A percentile compares a stretch with the other conserved stretches of the same genome.
phyloP scores from a whole-genome alignment of 805 yeast genomes.

The Schizosaccharomyces cryophilus region DNA sequence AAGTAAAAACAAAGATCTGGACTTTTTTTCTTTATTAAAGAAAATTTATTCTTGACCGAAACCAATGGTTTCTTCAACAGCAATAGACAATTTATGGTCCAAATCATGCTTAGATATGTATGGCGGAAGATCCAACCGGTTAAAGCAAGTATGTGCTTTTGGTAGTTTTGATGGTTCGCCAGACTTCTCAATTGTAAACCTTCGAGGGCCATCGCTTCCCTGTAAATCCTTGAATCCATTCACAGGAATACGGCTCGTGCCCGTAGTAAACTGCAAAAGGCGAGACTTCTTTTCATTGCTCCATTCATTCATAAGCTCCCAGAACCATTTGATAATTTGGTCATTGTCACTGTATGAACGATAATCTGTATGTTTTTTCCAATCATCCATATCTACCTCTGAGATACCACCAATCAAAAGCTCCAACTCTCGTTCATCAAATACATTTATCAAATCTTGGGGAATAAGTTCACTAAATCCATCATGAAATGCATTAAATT shows the following conservation, averaged over 20 bases:
- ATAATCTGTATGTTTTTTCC: constrained; percentile 97
- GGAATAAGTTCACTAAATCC: constrained; percentile 96
- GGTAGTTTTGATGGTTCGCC: constrained; percentile 84
- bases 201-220: constrained; percentile 97
- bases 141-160: constrained; percentile 94
- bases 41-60: constrained; percentile 69
- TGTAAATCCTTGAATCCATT: constrained; percentile 96
- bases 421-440: constrained; percentile 93
- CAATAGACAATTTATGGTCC: constrained; percentile 76
- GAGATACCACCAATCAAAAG: constrained; percentile 93
- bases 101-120: constrained; percentile 61
- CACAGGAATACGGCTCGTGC: constrained; percentile 96
- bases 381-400: constrained; percentile 91
- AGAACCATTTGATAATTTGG: constrained; percentile 95
- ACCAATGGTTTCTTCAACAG: constrained; percentile 97
- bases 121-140: constrained; percentile 93
- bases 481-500: constrained; percentile 83
- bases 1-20: too few species aligned
- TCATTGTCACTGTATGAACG: constrained; percentile 93
- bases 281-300: constrained; percentile 92
- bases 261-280: constrained; percentile 87
- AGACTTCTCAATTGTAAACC: constrained; percentile 94
- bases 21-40: too few species aligned
- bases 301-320: constrained; percentile 72
- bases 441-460: constrained; percentile 83